These are phyloP conservation scores for Pythium aristosporum DNA, from an alignment of 352 stramenopile species.

Conservation along the genomic window DNA sequence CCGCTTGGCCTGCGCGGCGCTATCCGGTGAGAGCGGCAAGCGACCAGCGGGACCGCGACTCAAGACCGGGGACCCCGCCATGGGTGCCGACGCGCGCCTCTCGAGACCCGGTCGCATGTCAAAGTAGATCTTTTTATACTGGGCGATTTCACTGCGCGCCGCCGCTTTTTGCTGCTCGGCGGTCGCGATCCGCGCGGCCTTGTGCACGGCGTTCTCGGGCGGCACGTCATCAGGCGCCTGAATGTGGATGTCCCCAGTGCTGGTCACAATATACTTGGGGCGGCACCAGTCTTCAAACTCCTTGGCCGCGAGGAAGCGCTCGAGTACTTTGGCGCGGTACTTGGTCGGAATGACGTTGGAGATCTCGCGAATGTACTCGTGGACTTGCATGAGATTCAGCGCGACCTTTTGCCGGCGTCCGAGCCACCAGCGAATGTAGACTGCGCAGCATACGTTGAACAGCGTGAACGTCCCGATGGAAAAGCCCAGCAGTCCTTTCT, in stretches of 20 bases:
- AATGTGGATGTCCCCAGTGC: constrained; percentile 21
- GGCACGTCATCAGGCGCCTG: constrained; percentile 20
- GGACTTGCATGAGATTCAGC: constrained; percentile 32
- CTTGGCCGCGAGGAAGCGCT: constrained; percentile 30
- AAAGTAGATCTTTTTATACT: constrained; percentile 24
- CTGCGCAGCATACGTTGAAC: constrained; percentile 38
- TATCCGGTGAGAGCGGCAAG: background rate
- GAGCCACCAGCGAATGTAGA: constrained; percentile 31
- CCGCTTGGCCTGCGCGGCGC: background rate
- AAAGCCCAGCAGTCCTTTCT: constrained; percentile 35
- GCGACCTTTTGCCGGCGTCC: constrained; percentile 28
- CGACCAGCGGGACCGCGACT: background rate
- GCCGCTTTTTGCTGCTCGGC: background rate
- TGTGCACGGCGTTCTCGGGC: background rate
- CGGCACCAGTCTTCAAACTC: constrained; percentile 17
- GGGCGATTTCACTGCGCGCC: constrained; percentile 8
- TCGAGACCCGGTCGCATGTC: constrained; percentile 21
- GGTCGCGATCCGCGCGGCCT: background rate
- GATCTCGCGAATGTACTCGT: constrained; percentile 41
- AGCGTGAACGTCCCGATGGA: constrained; percentile 42
- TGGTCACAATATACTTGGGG: constrained; percentile 18
- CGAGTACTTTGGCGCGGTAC: constrained; percentile 26
- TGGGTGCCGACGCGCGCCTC: constrained; percentile 14
- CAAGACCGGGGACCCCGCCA: background rate
- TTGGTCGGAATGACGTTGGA: constrained; percentile 29